Percentiles rank a stretch among this genome's conserved stretches.
phyloP scores from a whole-genome alignment of 306 rosid genomes.

The Castanea mollissima region DNA sequence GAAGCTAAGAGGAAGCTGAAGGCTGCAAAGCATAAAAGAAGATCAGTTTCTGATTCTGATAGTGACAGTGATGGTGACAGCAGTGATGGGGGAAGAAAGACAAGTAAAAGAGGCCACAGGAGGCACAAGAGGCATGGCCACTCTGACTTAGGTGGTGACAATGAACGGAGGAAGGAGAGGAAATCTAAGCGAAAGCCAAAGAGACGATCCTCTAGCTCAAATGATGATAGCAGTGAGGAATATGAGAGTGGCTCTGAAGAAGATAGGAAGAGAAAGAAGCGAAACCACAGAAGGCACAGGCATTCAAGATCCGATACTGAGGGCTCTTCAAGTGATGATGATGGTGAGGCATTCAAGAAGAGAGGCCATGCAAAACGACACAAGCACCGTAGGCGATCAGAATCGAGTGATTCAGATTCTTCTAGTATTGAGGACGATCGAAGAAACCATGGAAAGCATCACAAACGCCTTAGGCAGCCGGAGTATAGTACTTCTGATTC shows the following conservation, averaged over 20 bases:
- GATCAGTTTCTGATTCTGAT: constrained; percentile 47
- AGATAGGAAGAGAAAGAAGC: constrained; percentile 66
- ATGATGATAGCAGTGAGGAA: constrained; percentile 50
- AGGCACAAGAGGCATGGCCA: constrained; percentile 64
- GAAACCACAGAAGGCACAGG: constrained; percentile 42
- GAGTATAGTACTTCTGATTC: constrained; percentile 41
- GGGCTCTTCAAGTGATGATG: constrained; percentile 49
- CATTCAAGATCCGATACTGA: constrained; percentile 46
- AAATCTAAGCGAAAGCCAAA: constrained; percentile 50
- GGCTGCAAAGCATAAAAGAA: constrained; percentile 62
- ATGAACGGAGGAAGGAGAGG: constrained; percentile 60
- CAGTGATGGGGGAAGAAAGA: constrained; percentile 45
- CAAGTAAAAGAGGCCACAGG: constrained; percentile 55
- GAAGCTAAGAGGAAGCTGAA: constrained; percentile 68
- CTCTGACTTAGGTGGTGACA: constrained; percentile 53
- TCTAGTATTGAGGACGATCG: constrained; percentile 37
- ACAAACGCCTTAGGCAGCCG: constrained; percentile 42
- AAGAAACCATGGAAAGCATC: constrained; percentile 48
- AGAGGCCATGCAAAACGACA: constrained; percentile 38
- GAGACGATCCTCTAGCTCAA: constrained; percentile 44
- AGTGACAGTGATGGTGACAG: constrained; percentile 44
- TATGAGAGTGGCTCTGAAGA: constrained; percentile 45
- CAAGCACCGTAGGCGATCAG: constrained; percentile 40
- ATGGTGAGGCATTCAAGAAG: constrained; percentile 30
- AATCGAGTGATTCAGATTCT: constrained; percentile 39